Evolutionary conservation across 306 rosid genomes (phyloP), one percentile per base, ranked within the genome.

Genomic region (Herpetospermum pedunculosum): DNA sequence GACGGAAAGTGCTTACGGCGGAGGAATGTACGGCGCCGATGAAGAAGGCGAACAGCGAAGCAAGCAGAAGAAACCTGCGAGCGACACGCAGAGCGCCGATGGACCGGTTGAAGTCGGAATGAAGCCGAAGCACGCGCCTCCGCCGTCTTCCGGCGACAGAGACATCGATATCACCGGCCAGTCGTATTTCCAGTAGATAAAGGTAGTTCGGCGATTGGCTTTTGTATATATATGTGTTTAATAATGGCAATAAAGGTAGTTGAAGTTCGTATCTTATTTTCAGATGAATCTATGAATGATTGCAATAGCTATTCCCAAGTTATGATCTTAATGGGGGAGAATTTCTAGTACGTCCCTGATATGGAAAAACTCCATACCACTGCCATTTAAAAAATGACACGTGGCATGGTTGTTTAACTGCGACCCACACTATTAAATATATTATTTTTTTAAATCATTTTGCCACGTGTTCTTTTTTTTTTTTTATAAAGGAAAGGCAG

Each of bases 1-100:
- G 2, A 92, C 90, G 14, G 81, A 73, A 8, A 84, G 76, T 64
- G 95, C 95, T 1, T 88, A 88, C 30, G 96, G 96, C 10, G 96
- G 96, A 54, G 96, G 96, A 67, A 43, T 88, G 81, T 90, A 92
- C 74, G 96, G 83, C 2, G 62, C 84, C 0, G 90, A 85, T 6
- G 43, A 77, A 6, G 25, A 78, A 18, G 69, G 69, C 1, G 6
- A 32, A 3, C 26, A 34, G 68, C 25, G 3, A 15, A 16, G 23
- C 23, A 41, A 15, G 2, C 44, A 76, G 57, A 85, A 69, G 32
- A 74, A 77, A 75, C 77, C 65, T 5, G 78, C 71, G 28, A 60
- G 78, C 34, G 48, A 44, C 1, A 75, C 78, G 11, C 72, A 58
- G 71, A 58, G 59, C 8, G 70, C 77, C 6, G 77, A 57, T 15